Evolutionary conservation across 208 protist species (phyloP).

Genomic region (Acanthamoeba healyi): DNA sequence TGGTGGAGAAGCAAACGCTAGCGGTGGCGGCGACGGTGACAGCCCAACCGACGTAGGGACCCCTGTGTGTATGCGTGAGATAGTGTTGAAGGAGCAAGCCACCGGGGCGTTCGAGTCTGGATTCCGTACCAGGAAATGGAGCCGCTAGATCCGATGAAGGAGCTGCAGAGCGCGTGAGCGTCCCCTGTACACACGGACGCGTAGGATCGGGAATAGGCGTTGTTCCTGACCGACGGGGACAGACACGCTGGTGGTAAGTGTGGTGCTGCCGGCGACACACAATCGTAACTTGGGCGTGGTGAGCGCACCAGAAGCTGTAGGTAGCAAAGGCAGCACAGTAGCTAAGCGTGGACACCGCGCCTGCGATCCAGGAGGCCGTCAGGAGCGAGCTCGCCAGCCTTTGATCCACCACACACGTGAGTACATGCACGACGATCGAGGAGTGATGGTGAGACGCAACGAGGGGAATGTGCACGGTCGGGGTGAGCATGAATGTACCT

Average conservation of each 20-base stretch:
- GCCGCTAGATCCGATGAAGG: conserved; percentile 36
- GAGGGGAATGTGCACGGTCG: too few relatives aligned
- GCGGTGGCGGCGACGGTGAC: conserved; percentile 4
- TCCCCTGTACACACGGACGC: not conserved
- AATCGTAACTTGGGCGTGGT: not conserved
- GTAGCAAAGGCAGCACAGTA: conserved; percentile 28
- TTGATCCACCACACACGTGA: too few relatives aligned
- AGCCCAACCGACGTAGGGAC: conserved; percentile 29
- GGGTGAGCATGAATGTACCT: not conserved
- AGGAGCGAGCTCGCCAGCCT: conserved; percentile 1
- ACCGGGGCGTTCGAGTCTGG: not conserved
- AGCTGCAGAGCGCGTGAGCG: not conserved
- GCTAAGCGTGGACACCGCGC: not conserved
- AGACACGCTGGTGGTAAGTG: too few relatives aligned
- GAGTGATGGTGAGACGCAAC: not conserved
- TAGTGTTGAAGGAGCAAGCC: too few relatives aligned
- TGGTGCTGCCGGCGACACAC: not conserved
- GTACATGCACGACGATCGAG: not conserved
- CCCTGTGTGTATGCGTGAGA: not conserved
- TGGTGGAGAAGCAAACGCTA: not conserved
- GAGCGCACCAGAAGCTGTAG: conserved; percentile 42
- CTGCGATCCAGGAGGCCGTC: not conserved
- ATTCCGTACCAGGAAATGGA: not conserved
- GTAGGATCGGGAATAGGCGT: not conserved
- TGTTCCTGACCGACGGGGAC: conserved; percentile 6